Evolutionary conservation across 495 filamentous ascomycete genomes (phyloP).

Genomic region (Xylaria scruposa): DNA sequence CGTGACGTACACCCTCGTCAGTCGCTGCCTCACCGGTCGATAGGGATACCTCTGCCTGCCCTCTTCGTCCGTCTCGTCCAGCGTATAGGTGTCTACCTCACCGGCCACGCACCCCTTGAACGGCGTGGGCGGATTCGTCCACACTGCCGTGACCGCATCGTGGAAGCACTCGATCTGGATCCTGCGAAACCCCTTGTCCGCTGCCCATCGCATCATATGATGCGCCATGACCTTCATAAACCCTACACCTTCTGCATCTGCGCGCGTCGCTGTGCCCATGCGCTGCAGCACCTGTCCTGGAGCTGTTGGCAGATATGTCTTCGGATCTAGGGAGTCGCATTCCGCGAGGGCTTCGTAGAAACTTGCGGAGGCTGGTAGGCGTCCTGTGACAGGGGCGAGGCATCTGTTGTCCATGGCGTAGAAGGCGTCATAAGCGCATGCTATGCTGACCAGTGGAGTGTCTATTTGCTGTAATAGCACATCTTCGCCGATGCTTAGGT

Average conservation of each 20-base stretch:
- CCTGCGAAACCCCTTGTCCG: constrained; percentile 40
- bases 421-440: constrained; percentile 46
- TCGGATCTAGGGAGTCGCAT: constrained; percentile 33
- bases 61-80: constrained; percentile 12
- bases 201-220: constrained; percentile 46
- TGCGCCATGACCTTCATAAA: constrained; percentile 47
- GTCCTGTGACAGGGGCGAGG: constrained; percentile 36
- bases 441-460: constrained; percentile 51
- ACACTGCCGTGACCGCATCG: constrained; percentile 43
- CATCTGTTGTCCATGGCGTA: constrained; percentile 39
- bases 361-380: constrained; percentile 42
- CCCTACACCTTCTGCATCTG: constrained; percentile 41
- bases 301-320: constrained; percentile 35
- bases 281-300: constrained; percentile 46
- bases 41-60: constrained; percentile 14
- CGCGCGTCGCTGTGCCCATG: constrained; percentile 46
- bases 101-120: constrained; percentile 33
- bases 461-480: constrained; percentile 48
- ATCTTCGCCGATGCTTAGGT: constrained; percentile 10
- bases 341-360: constrained; percentile 33
- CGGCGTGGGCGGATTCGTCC: constrained; percentile 45
- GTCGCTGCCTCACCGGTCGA: constrained; percentile 21
- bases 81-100: constrained; percentile 23
- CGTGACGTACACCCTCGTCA: constrained; percentile 22
- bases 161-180: constrained; percentile 48